Evolutionary conservation across 2,329 filamentous ascomycete genomes (phyloP).

Genomic region (Leptographium lundbergii): DNA sequence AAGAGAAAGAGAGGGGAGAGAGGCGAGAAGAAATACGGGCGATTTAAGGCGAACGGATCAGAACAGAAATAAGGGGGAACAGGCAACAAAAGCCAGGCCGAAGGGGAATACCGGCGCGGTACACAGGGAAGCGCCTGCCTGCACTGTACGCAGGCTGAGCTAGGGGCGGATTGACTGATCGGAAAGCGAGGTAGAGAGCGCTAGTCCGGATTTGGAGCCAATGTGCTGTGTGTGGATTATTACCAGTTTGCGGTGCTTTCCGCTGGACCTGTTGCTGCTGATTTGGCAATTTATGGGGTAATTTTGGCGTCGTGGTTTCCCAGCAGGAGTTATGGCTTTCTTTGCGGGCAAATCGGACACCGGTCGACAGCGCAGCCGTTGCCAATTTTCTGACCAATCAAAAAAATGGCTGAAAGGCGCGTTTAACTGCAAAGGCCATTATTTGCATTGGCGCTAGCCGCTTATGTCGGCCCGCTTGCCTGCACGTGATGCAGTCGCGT

Average conservation of each 20-base stretch:
- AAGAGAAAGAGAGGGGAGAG: slow-evolving; percentile 2
- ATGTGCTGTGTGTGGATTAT: not conserved
- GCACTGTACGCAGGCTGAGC: not conserved
- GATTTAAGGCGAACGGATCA: slow-evolving; percentile 5
- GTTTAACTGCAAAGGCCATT: not conserved
- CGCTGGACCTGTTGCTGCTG: not conserved
- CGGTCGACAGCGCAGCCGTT: not conserved
- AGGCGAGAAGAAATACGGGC: slow-evolving; percentile 1
- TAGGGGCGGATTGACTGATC: slow-evolving; percentile 5
- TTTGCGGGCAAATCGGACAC: not conserved
- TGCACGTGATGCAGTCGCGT: too few relatives aligned
- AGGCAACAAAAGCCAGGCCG: not conserved
- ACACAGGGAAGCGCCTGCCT: not conserved
- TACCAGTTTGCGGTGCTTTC: not conserved
- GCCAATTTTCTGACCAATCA: slow-evolving; percentile 9
- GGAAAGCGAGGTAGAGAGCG: not conserved
- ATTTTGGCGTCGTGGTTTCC: not conserved
- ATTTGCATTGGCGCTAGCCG: not conserved
- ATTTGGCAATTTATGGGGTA: not conserved
- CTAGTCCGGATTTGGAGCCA: slow-evolving; percentile 6
- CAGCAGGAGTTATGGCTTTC: not conserved
- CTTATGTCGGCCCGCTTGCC: not conserved
- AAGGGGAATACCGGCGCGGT: not conserved
- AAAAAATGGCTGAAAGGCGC: slow-evolving; percentile 5
- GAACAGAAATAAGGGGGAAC: not conserved